phyloP scores from a whole-genome alignment of 441 rosid species.

The Euphorbia celastroides region DNA sequence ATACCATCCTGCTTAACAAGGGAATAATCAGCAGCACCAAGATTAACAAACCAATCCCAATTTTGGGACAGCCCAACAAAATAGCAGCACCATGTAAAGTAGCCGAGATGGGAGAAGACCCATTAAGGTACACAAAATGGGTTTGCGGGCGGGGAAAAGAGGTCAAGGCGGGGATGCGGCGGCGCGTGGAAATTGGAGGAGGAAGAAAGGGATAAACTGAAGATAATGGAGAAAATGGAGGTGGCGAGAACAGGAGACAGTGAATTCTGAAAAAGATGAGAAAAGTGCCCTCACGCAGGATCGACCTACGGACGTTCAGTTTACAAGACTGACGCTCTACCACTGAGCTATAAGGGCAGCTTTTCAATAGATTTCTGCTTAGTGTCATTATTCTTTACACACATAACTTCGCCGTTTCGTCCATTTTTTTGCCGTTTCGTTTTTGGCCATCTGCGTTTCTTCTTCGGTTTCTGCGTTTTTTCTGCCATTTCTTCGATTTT shows the following conservation, averaged over 20 bases:
- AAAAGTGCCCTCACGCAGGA: conserved; percentile 90
- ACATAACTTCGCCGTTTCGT: too few species aligned
- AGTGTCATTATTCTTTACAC: too few species aligned
- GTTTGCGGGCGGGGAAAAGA: conserved; percentile 47
- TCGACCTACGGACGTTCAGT: conserved; percentile 98
- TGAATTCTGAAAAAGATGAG: conserved; percentile 6
- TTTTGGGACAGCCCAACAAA: conserved; percentile 51
- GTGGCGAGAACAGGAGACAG: conserved; percentile 49
- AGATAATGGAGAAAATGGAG: conserved; percentile 55
- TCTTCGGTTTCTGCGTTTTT: too few species aligned
- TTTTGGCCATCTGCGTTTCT: too few species aligned
- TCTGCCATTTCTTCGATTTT: too few species aligned
- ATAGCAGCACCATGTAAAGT: conserved; percentile 84
- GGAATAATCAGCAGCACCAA: conserved; percentile 72
- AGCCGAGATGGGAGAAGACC: conserved; percentile 74
- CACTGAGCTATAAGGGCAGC: conserved; percentile 94
- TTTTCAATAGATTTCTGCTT: too few species aligned
- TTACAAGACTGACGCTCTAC: conserved; percentile 96
- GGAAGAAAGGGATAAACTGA: conserved; percentile 49
- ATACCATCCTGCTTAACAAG: conserved; percentile 87
- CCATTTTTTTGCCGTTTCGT: too few species aligned
- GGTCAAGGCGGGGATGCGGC: conserved; percentile 40
- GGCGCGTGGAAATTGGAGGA: conserved; percentile 21
- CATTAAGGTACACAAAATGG: conserved; percentile 61
- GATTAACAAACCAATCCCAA: conserved; percentile 92